Conservation (phyloP, 2,329 filamentous ascomycete species). For the Neopestalotiopsis sp. region DNA sequence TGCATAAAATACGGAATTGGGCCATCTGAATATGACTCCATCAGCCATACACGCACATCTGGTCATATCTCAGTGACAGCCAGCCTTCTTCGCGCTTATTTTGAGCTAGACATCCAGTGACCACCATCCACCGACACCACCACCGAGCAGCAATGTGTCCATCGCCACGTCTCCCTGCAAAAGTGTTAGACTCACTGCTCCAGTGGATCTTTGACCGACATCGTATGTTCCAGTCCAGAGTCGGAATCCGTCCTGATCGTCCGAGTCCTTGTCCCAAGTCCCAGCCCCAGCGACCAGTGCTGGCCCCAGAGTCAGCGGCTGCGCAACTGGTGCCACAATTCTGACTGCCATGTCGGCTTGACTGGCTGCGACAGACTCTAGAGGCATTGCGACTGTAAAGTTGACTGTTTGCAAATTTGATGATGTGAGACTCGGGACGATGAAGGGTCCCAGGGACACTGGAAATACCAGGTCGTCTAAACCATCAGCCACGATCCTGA, state of each 20-base stretch:
- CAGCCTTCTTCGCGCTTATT: no score
- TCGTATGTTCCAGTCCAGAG: conserved; percentile 23
- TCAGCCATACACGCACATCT: no score
- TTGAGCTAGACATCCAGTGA: no score
- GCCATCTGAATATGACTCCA: no score
- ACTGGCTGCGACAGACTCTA: conserved; percentile 10
- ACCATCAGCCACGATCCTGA: conserved; percentile 22
- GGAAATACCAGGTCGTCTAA: conserved; percentile 23
- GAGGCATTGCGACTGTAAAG: conserved; percentile 25
- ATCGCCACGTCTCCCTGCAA: conserved; percentile 23
- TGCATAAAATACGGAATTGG: no score
- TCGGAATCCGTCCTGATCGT: background rate
- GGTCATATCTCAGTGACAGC: no score
- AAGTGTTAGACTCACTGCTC: conserved; percentile 30
- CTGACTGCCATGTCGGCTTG: conserved; percentile 22
- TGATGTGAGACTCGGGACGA: conserved; percentile 28
- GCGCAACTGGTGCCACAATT: conserved; percentile 26
- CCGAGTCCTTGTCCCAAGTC: conserved; percentile 21
- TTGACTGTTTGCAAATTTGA: conserved; percentile 19
- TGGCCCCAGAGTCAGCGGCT: conserved; percentile 31
- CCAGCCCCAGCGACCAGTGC: conserved; percentile 23
- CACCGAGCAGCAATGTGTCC: conserved; percentile 30
- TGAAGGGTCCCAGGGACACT: conserved; percentile 26
- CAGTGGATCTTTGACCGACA: conserved; percentile 24
- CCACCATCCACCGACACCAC: conserved; percentile 33